Percentiles rank a stretch among this genome's conserved stretches.
phyloP scores from a whole-genome alignment of 192 early-diverging fungal species.

The Diversispora epigaea region DNA sequence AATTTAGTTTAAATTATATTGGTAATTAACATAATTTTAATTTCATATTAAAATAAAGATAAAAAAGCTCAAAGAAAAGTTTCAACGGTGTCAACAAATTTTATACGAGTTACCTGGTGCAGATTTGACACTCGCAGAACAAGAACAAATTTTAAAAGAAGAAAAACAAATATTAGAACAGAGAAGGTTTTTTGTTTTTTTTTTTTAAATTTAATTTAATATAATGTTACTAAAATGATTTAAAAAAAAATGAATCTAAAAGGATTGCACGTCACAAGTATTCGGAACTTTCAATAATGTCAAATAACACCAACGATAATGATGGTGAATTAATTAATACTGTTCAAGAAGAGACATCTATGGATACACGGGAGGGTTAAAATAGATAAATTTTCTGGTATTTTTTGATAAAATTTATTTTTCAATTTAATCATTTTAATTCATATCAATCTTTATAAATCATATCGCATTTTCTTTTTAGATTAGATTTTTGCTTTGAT shows the following conservation, averaged over 20 bases:
- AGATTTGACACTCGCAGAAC: slow-evolving; percentile 27
- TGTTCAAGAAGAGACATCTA: too few relatives aligned
- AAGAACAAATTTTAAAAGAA: slow-evolving; percentile 17
- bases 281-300: not conserved
- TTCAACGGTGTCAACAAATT: slow-evolving; percentile 30
- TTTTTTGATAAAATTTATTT: too few relatives aligned
- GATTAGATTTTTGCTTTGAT: too few relatives aligned
- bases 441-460: too few relatives aligned
- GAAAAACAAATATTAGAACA: slow-evolving; percentile 24
- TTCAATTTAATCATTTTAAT: too few relatives aligned
- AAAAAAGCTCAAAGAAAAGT: slow-evolving; percentile 20
- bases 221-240: not conserved
- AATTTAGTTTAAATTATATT: too few relatives aligned
- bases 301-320: too few relatives aligned
- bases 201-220: not conserved
- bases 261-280: not conserved
- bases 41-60: not conserved
- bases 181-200: slow-evolving; percentile 17
- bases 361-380: too few relatives aligned
- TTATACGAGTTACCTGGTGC: slow-evolving; percentile 28
- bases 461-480: too few relatives aligned
- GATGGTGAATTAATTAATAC: too few relatives aligned
- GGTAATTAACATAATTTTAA: not conserved
- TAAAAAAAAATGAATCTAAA: not conserved
- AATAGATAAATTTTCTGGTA: too few relatives aligned